These are phyloP conservation scores for Phytophthora sojae DNA, from an alignment of 352 stramenopile species.

Conservation along the genomic window DNA sequence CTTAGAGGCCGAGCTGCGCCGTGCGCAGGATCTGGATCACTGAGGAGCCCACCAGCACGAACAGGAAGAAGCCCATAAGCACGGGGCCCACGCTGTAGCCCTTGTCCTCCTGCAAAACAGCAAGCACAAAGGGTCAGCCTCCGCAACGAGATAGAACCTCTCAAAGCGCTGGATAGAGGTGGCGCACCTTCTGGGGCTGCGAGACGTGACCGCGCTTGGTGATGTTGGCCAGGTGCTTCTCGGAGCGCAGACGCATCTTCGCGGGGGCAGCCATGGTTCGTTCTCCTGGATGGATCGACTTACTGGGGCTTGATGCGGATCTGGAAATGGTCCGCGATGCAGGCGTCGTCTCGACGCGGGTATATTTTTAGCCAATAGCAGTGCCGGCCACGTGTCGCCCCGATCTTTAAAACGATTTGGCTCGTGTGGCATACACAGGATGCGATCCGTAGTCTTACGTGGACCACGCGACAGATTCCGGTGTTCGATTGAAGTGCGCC, in stretches of 20 bases:
- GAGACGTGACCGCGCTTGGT: slow-evolving; percentile 87
- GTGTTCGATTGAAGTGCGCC: slow-evolving; percentile 12
- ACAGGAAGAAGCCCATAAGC: slow-evolving; percentile 88
- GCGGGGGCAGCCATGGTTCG: slow-evolving; percentile 67
- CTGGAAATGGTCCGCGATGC: slow-evolving; percentile 25
- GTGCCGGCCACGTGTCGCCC: slow-evolving; percentile 18
- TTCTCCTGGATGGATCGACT: background rate
- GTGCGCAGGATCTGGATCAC: slow-evolving; percentile 88
- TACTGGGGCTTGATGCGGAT: slow-evolving; percentile 22
- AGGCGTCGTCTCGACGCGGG: slow-evolving; percentile 1
- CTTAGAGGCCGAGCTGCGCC: slow-evolving; percentile 78
- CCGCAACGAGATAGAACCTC: background rate
- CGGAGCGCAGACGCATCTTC: slow-evolving; percentile 87
- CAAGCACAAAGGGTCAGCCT: background rate
- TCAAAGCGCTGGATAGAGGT: background rate
- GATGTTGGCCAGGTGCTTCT: slow-evolving; percentile 91
- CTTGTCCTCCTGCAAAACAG: slow-evolving; percentile 58
- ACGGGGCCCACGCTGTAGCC: slow-evolving; percentile 81
- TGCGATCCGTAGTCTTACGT: slow-evolving; percentile 6
- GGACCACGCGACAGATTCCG: slow-evolving; percentile 12
- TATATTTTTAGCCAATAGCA: slow-evolving; percentile 21
- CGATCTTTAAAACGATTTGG: slow-evolving; percentile 10
- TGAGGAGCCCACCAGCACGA: slow-evolving; percentile 88
- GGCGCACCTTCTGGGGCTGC: slow-evolving; percentile 75
- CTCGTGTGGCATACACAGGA: slow-evolving; percentile 1